Conservation (phyloP, 257 asterid species). For the Ajuga chamaepitys region DNA sequence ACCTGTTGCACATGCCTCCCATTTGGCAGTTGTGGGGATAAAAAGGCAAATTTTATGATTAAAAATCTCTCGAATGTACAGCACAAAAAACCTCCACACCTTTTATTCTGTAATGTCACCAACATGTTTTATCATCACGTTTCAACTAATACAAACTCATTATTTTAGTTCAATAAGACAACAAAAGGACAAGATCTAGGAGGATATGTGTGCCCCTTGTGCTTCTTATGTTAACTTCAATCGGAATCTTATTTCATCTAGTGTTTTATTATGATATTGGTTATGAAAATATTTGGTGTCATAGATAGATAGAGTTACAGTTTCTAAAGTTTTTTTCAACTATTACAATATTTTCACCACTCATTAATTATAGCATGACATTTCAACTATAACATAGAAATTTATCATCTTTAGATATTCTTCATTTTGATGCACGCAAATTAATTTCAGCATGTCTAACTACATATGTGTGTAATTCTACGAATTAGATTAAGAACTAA, state of each 20-base stretch:
- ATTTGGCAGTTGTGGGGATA: constrained; percentile 30
- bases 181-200: constrained; percentile 29
- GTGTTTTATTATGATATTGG: background rate
- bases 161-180: constrained; percentile 21
- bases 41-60: constrained; percentile 16
- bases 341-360: no score
- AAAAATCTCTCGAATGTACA: constrained; percentile 5
- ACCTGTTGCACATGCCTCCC: constrained; percentile 42
- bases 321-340: no score
- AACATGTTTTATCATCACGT: constrained; percentile 12
- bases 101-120: background rate
- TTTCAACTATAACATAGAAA: no score
- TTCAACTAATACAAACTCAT: constrained; percentile 6
- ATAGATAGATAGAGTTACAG: no score
- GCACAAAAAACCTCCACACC: background rate
- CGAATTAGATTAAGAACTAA: no score
- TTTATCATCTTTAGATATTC: no score
- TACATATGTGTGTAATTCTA: no score
- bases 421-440: no score
- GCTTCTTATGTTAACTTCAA: constrained; percentile 17
- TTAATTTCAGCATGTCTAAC: no score
- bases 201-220: constrained; percentile 22
- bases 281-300: background rate
- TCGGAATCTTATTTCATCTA: background rate
- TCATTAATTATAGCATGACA: no score